A percentile compares a stretch with the other conserved stretches of the same genome.
phyloP scores from a whole-genome alignment of 306 rosid species.

The Fragaria iinumae region DNA sequence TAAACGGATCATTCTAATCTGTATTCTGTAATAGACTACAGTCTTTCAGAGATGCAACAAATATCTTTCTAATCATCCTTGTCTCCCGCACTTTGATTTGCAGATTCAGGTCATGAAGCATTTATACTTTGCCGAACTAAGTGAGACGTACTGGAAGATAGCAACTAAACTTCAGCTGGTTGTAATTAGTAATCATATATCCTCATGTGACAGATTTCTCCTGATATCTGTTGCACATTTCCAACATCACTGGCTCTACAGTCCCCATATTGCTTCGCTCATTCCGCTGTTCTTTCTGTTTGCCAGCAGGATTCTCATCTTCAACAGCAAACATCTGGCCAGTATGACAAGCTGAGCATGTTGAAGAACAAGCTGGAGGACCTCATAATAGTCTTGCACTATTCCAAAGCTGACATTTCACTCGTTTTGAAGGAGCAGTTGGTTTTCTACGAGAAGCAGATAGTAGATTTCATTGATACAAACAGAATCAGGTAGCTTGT shows the following conservation, averaged over 20 bases:
- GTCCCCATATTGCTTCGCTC: neutral
- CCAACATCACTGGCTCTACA: neutral
- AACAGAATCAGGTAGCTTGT: conserved; percentile 26
- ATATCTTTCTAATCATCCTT: neutral
- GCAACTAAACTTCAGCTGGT: neutral
- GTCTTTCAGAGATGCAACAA: neutral
- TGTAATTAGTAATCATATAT: neutral
- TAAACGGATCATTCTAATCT: too few relatives aligned
- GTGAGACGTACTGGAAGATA: neutral
- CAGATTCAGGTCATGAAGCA: neutral
- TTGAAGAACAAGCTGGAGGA: conserved; percentile 47
- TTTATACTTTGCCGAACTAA: neutral
- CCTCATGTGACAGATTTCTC: neutral
- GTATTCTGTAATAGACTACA: neutral
- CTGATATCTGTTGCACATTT: neutral
- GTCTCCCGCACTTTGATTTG: neutral
- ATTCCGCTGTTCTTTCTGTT: conserved; percentile 4
- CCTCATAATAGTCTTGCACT: conserved; percentile 34
- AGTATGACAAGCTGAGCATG: conserved; percentile 37
- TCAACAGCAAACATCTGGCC: conserved; percentile 54
- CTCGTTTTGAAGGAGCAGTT: conserved; percentile 44
- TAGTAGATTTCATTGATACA: conserved; percentile 26
- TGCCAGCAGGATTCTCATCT: conserved; percentile 53
- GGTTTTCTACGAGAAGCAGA: conserved; percentile 51
- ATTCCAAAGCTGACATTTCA: conserved; percentile 34